Base-by-base conservation (phyloP, 2,329 filamentous ascomycete species). In the Aspergillus luchuensis region DNA sequence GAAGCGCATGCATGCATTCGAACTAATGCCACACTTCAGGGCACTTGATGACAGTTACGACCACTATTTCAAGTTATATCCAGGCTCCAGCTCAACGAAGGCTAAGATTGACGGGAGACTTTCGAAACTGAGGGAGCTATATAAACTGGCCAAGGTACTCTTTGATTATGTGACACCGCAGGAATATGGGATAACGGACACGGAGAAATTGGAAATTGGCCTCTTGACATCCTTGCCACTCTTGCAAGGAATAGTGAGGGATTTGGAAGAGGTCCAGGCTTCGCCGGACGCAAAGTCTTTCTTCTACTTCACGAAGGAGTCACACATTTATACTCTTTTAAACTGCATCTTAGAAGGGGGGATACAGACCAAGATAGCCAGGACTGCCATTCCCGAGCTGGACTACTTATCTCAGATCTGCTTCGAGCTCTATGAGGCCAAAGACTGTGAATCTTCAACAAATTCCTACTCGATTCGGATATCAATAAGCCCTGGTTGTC, bases 291-390 rank as follows among this genome's bases (percentile, higher is more conserved):
- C 93, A 48, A 97, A 97, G 74, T 94, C 90, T 1, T 98, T 98
- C 81, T 91, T 98, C 78, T 99, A 99, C 80, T 99, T 99, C 77
- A 99, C 95, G 65, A 99, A 99, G 77, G 95, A 99, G 78, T 97
- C 92, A 0, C 95, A 99, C 75, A 97, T 99, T 65, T 99, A 99
- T 80, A 99, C 95, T 5, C 85, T 99, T 5, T 86, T 99, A 60
- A 99, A 99, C 76, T 98, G 94, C 75, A 98, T 99, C 68, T 85
- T 99, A 25, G 95, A 99, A 76, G 95, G 96, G 62, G 96, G 95
- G 30, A 91, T 99, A 66, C 91, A 96, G 72, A 97, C 94, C 23
- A 99, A 99, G 80, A 98, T 99, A 72, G 90, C 92, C 69, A 90
- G 96, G 39, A 93, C 92, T 71, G 92, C 91, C 43, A 99, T 99